Evolutionary conservation across 257 asterid genomes (phyloP).

Genomic region (Solanum tacnaense): DNA sequence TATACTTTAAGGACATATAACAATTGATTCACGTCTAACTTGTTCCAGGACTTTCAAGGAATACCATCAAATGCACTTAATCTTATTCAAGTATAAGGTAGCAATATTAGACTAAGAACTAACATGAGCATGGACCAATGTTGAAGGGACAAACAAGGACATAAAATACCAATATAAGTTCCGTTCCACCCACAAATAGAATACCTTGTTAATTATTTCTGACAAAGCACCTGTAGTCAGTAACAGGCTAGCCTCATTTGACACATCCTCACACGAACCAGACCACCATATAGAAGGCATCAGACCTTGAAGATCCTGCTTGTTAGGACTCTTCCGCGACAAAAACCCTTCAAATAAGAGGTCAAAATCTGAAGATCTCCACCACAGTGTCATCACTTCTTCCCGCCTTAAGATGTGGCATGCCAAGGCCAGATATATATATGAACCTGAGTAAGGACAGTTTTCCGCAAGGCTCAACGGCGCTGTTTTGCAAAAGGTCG

Average conservation of each 20-base stretch:
- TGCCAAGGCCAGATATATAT: conserved; percentile 69
- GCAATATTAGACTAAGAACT: neutral
- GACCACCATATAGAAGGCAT: conserved; percentile 98
- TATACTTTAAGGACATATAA: neutral
- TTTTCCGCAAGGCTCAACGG: conserved; percentile 53
- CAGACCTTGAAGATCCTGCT: conserved; percentile 78
- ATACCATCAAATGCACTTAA: neutral
- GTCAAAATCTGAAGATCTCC: conserved; percentile 77
- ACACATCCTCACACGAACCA: conserved; percentile 64
- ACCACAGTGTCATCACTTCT: conserved; percentile 76
- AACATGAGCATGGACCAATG: neutral
- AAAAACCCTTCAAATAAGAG: conserved; percentile 75
- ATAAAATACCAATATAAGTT: neutral
- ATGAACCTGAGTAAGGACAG: conserved; percentile 92
- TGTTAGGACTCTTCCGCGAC: conserved; percentile 71
- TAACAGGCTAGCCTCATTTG: conserved; percentile 61
- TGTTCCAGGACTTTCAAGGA: neutral
- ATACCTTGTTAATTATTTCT: conserved; percentile 75
- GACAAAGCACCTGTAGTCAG: conserved; percentile 82
- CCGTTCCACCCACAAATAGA: neutral
- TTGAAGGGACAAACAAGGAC: neutral
- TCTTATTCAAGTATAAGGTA: neutral
- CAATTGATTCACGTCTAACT: neutral
- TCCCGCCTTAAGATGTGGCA: conserved; percentile 79
- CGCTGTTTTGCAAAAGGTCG: conserved; percentile 72